A percentile compares a stretch with the other conserved stretches of the same genome.
Conservation (phyloP, 73 alveolate species). For the Durusdinium trenchii region DNA sequence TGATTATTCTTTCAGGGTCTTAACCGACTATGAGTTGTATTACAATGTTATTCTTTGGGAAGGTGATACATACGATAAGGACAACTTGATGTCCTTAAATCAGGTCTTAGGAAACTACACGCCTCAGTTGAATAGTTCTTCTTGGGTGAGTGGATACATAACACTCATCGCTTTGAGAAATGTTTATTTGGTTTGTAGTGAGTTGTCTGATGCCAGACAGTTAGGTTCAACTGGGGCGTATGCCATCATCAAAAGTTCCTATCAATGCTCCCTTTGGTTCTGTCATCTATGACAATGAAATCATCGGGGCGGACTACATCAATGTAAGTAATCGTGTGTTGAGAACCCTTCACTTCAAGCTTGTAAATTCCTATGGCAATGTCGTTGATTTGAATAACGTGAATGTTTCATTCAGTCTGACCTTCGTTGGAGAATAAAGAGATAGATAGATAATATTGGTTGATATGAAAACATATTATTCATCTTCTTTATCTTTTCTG, state of each 20-base stretch:
- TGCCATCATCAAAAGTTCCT: constrained; percentile 27
- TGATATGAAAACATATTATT: no score
- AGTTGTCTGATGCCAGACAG: constrained; percentile 56
- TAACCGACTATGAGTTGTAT: constrained; percentile 48
- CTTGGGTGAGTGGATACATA: constrained; percentile 6
- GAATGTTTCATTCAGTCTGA: constrained; percentile 13
- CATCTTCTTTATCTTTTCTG: no score
- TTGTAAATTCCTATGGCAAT: constrained; percentile 17
- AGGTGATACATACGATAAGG: not conserved
- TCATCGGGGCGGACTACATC: not conserved
- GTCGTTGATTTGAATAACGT: constrained; percentile 44
- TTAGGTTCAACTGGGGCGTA: constrained; percentile 53
- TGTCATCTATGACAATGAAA: constrained; percentile 64
- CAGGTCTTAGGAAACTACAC: constrained; percentile 62
- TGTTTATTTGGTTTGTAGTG: constrained; percentile 10
- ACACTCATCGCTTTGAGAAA: constrained; percentile 39
- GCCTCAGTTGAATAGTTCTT: not conserved
- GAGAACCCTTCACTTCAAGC: constrained; percentile 19
- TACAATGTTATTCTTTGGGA: constrained; percentile 2
- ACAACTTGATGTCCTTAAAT: not conserved
- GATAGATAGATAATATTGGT: no score
- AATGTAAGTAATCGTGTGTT: not conserved
- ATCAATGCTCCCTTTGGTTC: constrained; percentile 57
- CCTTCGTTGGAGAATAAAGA: constrained; percentile 31
- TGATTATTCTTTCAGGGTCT: constrained; percentile 1